Conservation (phyloP, 164 flowering plant species). For the Magnolia kwangsiensis region DNA sequence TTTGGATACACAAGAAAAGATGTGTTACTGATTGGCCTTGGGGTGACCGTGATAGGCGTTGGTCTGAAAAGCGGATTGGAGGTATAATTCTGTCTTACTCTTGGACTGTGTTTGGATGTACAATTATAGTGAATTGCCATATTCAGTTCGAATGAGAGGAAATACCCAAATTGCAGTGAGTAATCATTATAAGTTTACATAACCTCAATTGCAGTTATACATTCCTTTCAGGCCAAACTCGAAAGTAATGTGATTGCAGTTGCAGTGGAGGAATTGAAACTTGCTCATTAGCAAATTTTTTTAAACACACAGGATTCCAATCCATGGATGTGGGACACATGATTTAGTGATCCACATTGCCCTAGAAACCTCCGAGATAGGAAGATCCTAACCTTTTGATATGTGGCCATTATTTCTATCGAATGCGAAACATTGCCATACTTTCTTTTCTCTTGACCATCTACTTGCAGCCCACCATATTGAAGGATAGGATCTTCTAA, state of each 20-base stretch:
- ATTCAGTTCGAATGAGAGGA: not conserved
- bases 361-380: not conserved
- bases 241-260: not conserved
- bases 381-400: not conserved
- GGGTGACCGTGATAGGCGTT: conserved; percentile 62
- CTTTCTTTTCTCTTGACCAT: not conserved
- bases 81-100: conserved; percentile 32
- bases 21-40: conserved; percentile 80
- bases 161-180: not conserved
- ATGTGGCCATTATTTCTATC: not conserved
- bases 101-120: not conserved
- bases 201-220: not conserved
- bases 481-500: not conserved
- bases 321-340: no score
- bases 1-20: conserved; percentile 94
- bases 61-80: conserved; percentile 85
- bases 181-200: not conserved
- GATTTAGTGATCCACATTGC: not conserved
- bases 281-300: no score
- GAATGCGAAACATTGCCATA: not conserved
- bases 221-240: not conserved
- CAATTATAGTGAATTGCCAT: not conserved
- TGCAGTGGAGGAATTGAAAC: not conserved
- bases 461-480: not conserved
- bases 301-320: no score